phyloP scores from a whole-genome alignment of 495 filamentous ascomycete genomes.

The Daldinia concentrica region DNA sequence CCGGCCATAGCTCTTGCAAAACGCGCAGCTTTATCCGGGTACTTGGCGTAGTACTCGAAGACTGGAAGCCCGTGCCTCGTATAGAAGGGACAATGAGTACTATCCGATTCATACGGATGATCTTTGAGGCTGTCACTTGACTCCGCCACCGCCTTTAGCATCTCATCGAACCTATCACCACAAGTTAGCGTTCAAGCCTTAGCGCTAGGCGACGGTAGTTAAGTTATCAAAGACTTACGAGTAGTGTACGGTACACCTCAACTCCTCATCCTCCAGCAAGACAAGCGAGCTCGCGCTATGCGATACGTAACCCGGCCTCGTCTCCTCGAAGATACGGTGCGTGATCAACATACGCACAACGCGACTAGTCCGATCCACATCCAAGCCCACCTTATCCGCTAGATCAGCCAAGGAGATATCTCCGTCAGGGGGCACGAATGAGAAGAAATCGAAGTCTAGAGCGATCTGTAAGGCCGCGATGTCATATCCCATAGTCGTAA shows the following conservation, averaged over 20 bases:
- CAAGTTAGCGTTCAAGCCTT: too few relatives aligned
- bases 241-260: too few relatives aligned
- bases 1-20: constrained; percentile 13
- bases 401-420: background rate
- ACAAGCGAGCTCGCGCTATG: too few relatives aligned
- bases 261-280: too few relatives aligned
- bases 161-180: background rate
- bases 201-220: too few relatives aligned
- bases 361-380: too few relatives aligned
- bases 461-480: background rate
- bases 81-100: background rate
- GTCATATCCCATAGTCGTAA: background rate
- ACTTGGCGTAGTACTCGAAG: constrained; percentile 11
- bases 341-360: too few relatives aligned
- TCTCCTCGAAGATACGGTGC: too few relatives aligned
- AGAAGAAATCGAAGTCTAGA: background rate
- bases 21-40: background rate
- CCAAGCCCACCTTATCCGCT: background rate
- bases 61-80: background rate
- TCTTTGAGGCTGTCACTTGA: constrained; percentile 19
- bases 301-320: too few relatives aligned
- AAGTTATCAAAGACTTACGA: too few relatives aligned
- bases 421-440: background rate
- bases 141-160: background rate
- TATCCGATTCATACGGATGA: constrained; percentile 2